Conservation (phyloP, 306 rosid species). For the Chamaecrista fasciculata region DNA sequence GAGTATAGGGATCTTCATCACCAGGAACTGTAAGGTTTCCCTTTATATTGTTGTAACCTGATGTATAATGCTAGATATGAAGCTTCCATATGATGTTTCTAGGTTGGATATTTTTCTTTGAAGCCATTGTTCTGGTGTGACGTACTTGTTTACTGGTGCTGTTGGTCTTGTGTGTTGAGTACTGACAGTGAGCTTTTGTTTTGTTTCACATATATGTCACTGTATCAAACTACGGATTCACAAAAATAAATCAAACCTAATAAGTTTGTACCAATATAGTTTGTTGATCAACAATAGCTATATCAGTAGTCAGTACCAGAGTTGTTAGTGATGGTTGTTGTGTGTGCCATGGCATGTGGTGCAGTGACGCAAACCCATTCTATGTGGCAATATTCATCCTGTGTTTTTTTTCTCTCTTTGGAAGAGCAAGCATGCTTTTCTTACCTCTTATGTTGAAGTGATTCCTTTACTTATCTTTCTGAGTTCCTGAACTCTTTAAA, state of each 20-base stretch:
- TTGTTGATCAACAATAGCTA: background rate
- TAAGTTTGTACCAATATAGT: background rate
- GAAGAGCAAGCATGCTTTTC: too few species aligned
- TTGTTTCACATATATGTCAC: background rate
- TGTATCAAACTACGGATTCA: background rate
- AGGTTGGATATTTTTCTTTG: conserved; percentile 1
- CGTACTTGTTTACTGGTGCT: conserved; percentile 6
- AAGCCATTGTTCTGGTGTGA: background rate
- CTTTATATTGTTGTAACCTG: background rate
- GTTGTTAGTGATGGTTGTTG: background rate
- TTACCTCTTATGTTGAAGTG: background rate
- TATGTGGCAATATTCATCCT: background rate
- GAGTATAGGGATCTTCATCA: conserved; percentile 63
- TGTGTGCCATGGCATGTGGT: background rate
- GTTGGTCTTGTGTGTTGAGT: background rate
- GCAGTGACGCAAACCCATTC: background rate
- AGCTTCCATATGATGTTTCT: conserved; percentile 10
- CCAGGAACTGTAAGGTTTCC: conserved; percentile 67
- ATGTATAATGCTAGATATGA: conserved; percentile 12
- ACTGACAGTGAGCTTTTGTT: background rate
- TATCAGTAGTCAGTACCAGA: background rate
- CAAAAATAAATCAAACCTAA: background rate
- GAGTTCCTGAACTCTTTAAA: background rate
- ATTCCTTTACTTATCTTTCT: background rate
- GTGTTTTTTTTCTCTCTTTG: background rate